These are phyloP conservation scores for Styphnolobium japonicum DNA, from an alignment of 306 rosid genomes.

Conservation along the genomic window DNA sequence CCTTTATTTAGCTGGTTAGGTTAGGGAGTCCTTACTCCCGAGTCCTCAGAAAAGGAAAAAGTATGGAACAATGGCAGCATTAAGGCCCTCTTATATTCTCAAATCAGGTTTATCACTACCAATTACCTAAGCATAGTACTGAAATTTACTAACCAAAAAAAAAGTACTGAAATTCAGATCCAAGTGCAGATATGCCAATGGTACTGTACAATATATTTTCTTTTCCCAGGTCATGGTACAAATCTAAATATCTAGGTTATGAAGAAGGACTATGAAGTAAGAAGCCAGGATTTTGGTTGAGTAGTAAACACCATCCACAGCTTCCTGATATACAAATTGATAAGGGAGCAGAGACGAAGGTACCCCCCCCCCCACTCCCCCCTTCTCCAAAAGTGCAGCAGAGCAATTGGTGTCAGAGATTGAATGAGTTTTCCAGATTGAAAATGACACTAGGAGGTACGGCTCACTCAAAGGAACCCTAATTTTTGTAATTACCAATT, in stretches of 20 bases:
- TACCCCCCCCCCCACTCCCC: conserved; percentile 29
- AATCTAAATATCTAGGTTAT: conserved; percentile 20
- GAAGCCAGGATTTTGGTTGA: conserved; percentile 5
- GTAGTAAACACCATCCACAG: conserved; percentile 21
- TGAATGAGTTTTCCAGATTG: conserved; percentile 32
- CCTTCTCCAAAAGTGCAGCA: conserved; percentile 16
- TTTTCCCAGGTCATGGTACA: conserved; percentile 22
- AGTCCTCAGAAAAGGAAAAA: background rate
- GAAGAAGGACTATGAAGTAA: background rate
- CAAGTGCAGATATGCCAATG: conserved; percentile 6
- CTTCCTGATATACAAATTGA: conserved; percentile 21
- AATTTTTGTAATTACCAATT: conserved; percentile 37
- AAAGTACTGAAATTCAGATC: conserved; percentile 21
- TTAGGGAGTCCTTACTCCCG: background rate
- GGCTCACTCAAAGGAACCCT: conserved; percentile 27
- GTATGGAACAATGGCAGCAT: background rate
- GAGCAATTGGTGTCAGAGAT: conserved; percentile 38
- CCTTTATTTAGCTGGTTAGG: conserved; percentile 6
- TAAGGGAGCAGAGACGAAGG: conserved; percentile 19
- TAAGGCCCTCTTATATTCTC: background rate
- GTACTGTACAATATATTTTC: conserved; percentile 12
- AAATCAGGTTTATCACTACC: background rate
- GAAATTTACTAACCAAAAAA: too few relatives aligned
- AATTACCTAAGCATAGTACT: conserved; percentile 9
- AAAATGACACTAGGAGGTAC: conserved; percentile 33